Evolutionary conservation across 2,329 filamentous ascomycete species (phyloP).

Genomic region (Coniochaeta sp.): DNA sequence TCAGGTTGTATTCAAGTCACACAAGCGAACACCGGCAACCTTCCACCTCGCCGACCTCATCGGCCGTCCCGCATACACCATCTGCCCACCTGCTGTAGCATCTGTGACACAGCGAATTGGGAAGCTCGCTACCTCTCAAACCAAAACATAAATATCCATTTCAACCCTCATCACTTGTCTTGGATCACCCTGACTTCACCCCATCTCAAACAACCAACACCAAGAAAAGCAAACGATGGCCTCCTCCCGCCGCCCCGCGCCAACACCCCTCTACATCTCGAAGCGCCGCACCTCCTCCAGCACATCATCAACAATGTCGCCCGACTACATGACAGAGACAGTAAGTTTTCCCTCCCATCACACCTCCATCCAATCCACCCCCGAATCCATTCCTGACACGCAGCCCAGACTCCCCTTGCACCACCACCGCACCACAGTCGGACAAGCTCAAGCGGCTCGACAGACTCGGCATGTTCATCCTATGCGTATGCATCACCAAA

Average conservation of each 20-base stretch:
- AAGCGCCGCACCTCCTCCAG: not conserved
- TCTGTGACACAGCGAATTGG: not conserved
- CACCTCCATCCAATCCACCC: too few relatives aligned
- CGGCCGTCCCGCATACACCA: not conserved
- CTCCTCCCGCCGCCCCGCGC: constrained; percentile 8
- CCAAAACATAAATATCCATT: not conserved
- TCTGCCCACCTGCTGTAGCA: not conserved
- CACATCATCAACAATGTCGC: constrained; percentile 9
- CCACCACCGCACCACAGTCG: constrained; percentile 2
- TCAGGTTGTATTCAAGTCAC: not conserved
- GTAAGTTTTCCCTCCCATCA: too few relatives aligned
- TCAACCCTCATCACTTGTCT: not conserved
- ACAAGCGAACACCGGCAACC: not conserved
- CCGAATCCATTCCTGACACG: not conserved
- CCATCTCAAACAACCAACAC: too few relatives aligned
- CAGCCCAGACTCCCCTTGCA: not conserved
- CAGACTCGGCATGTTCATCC: not conserved
- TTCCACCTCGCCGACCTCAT: not conserved
- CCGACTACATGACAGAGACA: constrained; percentile 1
- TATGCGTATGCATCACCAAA: not conserved
- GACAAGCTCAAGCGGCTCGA: constrained; percentile 5
- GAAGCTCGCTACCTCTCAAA: not conserved
- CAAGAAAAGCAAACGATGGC: not conserved
- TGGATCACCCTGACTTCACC: not conserved
- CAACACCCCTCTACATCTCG: constrained; percentile 9